Evolutionary conservation across 169 alveolate genomes (phyloP), one percentile per base, ranked within the genome.

Genomic region (Plasmodium malariae): DNA sequence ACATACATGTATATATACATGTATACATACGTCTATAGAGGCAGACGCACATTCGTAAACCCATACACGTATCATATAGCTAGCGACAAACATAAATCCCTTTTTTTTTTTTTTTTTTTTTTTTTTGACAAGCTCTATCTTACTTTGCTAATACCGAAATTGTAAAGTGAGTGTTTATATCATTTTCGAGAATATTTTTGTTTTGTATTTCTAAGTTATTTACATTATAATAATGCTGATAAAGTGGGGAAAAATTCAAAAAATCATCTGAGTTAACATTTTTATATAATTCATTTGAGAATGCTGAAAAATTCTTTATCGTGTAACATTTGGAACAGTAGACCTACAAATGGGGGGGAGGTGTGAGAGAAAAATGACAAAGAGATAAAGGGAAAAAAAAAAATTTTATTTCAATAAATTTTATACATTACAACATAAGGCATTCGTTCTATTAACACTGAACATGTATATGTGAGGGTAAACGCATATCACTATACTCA

Each of bases 161-260:
- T 12, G 68, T 21, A 40, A 78, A 78, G 28, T 48, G 63, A 26
- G 37, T 65, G 51, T 83, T 67, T 37, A 83, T 67, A 32, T 83
- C 91, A 28, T 83, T 83, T 37, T 67, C 65, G 6, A 83, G 45
- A 3, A 83, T 68, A 24, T 68, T 32, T 72, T 69, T 69, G 26
- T 67, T 54, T 12, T 69, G 65, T 48, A 36, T 55, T 12, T 83
- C 73, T n/a, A 83, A 55, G 19, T 69, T 55, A 45, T 83, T 83
- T 12, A 83, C 91, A 14, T 68, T 68, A 34, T 83, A 83, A 45
- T 83, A 83, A 19, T 83, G 91, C 32, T 83, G 70, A 59, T 83
- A 83, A 19, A 83, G 65, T 14, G 73, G 60, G 51, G 91, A 68
- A 32, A 83, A 83, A 36, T 83, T 83, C 24, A 83, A 59, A 34